phyloP scores from a whole-genome alignment of 345 rosid species.

The Eucalyptus paniculata region DNA sequence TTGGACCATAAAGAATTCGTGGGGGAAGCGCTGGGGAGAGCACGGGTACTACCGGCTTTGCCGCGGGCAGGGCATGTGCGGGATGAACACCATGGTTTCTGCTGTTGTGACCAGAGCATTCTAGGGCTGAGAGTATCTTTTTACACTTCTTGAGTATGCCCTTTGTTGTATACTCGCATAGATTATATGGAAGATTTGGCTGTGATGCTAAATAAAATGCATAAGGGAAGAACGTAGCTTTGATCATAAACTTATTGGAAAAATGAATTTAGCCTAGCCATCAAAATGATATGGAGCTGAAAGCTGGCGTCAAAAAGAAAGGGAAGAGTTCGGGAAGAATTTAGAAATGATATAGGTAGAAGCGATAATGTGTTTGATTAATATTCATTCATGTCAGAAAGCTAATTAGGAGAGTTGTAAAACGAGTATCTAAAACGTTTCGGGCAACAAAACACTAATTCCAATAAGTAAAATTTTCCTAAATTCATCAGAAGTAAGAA shows the following conservation, averaged over 20 bases:
- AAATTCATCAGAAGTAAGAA: no score
- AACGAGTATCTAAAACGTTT: neutral
- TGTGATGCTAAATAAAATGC: no score
- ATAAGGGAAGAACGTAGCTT: neutral
- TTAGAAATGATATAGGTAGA: neutral
- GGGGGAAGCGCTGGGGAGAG: conserved; percentile 87
- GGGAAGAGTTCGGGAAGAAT: neutral
- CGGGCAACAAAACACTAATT: neutral
- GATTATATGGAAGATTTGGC: neutral
- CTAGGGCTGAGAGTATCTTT: neutral
- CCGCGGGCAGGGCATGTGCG: conserved; percentile 66
- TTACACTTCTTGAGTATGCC: neutral
- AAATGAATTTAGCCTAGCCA: no score
- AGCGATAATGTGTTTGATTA: neutral
- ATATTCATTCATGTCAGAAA: neutral
- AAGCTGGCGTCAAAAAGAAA: neutral
- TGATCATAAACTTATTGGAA: neutral
- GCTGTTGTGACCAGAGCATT: conserved; percentile 46
- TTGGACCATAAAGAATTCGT: conserved; percentile 89
- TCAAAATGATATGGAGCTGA: neutral
- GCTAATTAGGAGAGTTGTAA: neutral
- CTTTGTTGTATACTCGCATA: neutral
- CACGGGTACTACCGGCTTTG: conserved; percentile 72
- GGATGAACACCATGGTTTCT: conserved; percentile 80
- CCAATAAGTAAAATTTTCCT: neutral